Base-by-base conservation (phyloP, 2,329 filamentous ascomycete species). In the Alternaria gaisen region DNA sequence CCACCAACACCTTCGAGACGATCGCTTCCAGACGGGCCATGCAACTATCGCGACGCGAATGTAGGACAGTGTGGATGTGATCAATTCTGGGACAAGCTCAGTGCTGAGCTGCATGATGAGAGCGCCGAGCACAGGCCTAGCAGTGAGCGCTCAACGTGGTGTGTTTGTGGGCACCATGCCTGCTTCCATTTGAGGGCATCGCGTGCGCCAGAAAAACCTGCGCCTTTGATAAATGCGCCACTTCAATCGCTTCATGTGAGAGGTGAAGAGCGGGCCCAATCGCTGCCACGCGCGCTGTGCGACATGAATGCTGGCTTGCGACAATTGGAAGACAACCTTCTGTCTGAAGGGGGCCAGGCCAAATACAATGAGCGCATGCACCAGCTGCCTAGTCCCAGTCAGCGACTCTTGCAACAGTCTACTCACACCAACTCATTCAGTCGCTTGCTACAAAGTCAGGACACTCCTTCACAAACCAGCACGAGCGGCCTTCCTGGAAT, bases 151-250 rank as follows among this genome's bases (percentile, higher is more conserved):
- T 76, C 74, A 22, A 80, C 81, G 3, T 81, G 72, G 75, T 87
- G 85, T 73, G 81, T 83, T 56, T 87, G 85, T 67, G 83, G 83
- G 41, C 85, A 87, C 72, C 85, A 87, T 79, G 84, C 84, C 7
- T 87, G 85, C 72, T 87, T 83, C 70, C 85, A 87, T 75, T 74
- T 80, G 30, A 67, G 61, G 43, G 66, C 63, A 42, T 57, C 68
- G 65, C 71, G 65, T 60, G 65, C 64, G 43, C 47, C 58, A 32
- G 63, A 71, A 57, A 62, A 44, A 47, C 58, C 47, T 12, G 55
- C 60, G 48, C 60, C 66, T 43, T 55, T 63, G 42, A 52, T 53
- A 16, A 56, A 58, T 58, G 53, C 53, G 18, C 53, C 56, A n/a
- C 46, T 50, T 20, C 43, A 48, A 43, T 57, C 57, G 16, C 50